These are phyloP conservation scores for Crepidotus variabilis DNA, from an alignment of 768 basidiomycete genomes.

Conservation along the genomic window DNA sequence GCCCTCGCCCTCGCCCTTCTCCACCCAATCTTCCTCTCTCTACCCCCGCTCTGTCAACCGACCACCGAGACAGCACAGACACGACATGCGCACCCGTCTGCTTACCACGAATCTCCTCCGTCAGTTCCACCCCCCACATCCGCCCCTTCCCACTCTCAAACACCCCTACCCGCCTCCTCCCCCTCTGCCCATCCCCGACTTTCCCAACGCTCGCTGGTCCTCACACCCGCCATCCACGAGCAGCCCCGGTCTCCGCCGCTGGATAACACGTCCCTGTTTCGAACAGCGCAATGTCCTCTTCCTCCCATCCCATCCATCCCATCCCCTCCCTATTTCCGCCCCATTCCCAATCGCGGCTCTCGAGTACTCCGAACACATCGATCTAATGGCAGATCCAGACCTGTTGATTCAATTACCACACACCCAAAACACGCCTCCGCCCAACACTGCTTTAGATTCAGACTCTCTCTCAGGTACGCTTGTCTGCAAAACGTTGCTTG, in stretches of 20 bases:
- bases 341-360: constrained; percentile 63
- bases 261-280: constrained; percentile 72
- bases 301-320: constrained; percentile 32
- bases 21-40: not conserved
- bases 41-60: not conserved
- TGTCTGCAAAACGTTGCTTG: too few species aligned
- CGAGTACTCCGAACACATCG: constrained; percentile 67
- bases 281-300: constrained; percentile 67
- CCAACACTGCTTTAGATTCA: constrained; percentile 14
- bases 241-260: constrained; percentile 60
- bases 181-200: too few species aligned
- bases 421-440: constrained; percentile 6
- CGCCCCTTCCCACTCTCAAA: not conserved
- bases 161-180: constrained; percentile 19
- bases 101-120: constrained; percentile 5
- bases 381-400: constrained; percentile 55
- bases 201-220: constrained; percentile 25
- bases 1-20: not conserved
- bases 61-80: not conserved
- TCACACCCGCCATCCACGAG: constrained; percentile 15
- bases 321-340: constrained; percentile 41
- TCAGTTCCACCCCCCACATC: not conserved
- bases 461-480: too few species aligned
- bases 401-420: too few species aligned
- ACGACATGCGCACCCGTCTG: constrained; percentile 39